Evolutionary conservation across 106 monocot genomes (phyloP).

Genomic region (Alisma plantagoaquatica): DNA sequence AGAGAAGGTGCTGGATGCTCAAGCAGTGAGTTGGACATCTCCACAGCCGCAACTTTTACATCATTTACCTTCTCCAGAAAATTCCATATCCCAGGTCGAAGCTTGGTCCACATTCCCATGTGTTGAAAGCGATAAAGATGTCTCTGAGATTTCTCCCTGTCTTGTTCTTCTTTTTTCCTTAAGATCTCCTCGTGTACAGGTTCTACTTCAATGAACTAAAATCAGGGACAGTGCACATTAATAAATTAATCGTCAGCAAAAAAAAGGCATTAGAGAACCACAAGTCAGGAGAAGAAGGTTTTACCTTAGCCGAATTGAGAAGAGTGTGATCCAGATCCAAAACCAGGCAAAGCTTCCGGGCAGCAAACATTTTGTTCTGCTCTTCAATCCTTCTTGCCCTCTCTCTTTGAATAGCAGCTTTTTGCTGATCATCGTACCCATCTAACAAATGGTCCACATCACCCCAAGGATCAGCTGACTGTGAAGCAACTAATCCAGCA

Average conservation of each 20-base stretch:
- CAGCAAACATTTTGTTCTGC: conserved; percentile 85
- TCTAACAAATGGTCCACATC: conserved; percentile 78
- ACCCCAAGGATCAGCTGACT: conserved; percentile 39
- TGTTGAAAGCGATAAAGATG: conserved; percentile 77
- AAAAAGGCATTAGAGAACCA: no score
- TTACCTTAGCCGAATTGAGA: conserved; percentile 98
- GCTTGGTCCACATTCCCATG: conserved; percentile 99
- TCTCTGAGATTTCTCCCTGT: conserved; percentile 47
- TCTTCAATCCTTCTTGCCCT: conserved; percentile 90
- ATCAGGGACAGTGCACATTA: no score
- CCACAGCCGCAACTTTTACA: no score
- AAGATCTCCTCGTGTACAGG: conserved; percentile 77
- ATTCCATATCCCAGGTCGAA: conserved; percentile 95
- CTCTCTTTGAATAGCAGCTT: conserved; percentile 79
- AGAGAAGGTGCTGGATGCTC: no score
- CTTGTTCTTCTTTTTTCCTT: conserved; percentile 81
- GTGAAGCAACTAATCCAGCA: conserved; percentile 13
- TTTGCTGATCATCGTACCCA: conserved; percentile 89
- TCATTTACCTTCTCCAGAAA: conserved; percentile 77
- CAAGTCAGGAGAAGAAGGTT: neutral
- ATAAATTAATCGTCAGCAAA: no score
- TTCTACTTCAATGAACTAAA: conserved; percentile 85
- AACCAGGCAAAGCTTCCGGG: conserved; percentile 62
- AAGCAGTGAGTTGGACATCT: no score
- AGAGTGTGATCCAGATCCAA: conserved; percentile 98